These are phyloP conservation scores for Plasmodium sp. DNA, from an alignment of 169 alveolate species.

Conservation along the genomic window DNA sequence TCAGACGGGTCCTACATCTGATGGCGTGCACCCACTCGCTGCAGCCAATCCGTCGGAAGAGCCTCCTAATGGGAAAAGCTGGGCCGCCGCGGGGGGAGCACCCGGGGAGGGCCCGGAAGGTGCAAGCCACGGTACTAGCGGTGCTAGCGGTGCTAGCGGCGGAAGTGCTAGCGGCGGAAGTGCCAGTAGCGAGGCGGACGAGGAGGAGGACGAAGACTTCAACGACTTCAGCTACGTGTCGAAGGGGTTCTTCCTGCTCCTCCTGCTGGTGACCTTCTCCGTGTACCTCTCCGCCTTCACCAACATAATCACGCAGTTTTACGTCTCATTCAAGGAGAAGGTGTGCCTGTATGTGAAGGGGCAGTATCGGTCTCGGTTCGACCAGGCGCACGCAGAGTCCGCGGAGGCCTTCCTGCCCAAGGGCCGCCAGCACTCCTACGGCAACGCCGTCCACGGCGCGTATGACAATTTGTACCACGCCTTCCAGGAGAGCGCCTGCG, in stretches of 20 bases:
- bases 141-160: background rate
- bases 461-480: slow-evolving; percentile 16
- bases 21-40: background rate
- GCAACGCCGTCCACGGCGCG: background rate
- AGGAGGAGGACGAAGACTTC: background rate
- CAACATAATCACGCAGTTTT: slow-evolving; percentile 44
- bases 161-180: background rate
- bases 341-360: slow-evolving; percentile 20
- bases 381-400: slow-evolving; percentile 17
- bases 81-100: background rate
- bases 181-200: background rate
- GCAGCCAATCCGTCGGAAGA: background rate
- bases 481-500: background rate
- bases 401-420: slow-evolving; percentile 27
- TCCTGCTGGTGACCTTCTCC: slow-evolving; percentile 10
- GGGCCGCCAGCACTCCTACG: background rate
- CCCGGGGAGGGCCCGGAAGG: background rate
- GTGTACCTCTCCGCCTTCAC: slow-evolving; percentile 58
- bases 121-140: background rate
- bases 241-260: slow-evolving; percentile 31
- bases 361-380: background rate
- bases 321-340: slow-evolving; percentile 57
- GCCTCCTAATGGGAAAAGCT: background rate
- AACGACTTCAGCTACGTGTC: background rate
- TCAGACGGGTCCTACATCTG: background rate